phyloP scores from a whole-genome alignment of 2,329 filamentous ascomycete species.

The Lachnellula hyalina region DNA sequence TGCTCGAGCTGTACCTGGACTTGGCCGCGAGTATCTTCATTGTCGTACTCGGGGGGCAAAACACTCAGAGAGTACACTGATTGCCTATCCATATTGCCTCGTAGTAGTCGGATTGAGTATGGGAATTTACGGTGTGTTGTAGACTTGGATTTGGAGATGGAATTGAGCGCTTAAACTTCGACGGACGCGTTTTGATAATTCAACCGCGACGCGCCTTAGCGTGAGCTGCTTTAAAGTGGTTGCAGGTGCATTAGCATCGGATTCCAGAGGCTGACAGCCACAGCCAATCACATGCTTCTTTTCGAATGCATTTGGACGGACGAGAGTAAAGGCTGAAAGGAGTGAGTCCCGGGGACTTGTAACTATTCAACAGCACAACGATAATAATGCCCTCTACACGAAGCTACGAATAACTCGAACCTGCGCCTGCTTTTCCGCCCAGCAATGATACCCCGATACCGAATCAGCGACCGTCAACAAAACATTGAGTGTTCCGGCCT shows the following conservation, averaged over 20 bases:
- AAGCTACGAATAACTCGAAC: not conserved
- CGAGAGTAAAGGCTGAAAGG: not conserved
- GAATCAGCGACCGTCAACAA: constrained; percentile 20
- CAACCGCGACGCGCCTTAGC: constrained; percentile 5
- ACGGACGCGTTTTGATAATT: not conserved
- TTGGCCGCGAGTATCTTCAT: constrained; percentile 60
- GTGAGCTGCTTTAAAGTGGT: constrained; percentile 12
- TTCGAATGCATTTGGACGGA: not conserved
- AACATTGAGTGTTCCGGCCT: constrained; percentile 13
- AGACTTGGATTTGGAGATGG: not conserved
- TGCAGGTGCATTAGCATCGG: not conserved
- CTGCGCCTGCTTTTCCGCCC: constrained; percentile 1
- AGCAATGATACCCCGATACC: constrained; percentile 32
- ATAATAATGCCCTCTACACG: not conserved
- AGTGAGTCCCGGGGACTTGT: not conserved
- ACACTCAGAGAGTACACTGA: constrained; percentile 83
- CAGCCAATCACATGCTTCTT: not conserved
- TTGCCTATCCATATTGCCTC: constrained; percentile 69
- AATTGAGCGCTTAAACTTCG: not conserved
- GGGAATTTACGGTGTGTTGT: not conserved
- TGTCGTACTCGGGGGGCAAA: constrained; percentile 61
- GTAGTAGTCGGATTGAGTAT: not conserved
- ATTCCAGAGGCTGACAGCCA: no score
- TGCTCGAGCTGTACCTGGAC: constrained; percentile 77
- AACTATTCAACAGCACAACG: not conserved